Base-by-base conservation (phyloP, 2,329 filamentous ascomycete species). In the Aspergillus alliaceus region DNA sequence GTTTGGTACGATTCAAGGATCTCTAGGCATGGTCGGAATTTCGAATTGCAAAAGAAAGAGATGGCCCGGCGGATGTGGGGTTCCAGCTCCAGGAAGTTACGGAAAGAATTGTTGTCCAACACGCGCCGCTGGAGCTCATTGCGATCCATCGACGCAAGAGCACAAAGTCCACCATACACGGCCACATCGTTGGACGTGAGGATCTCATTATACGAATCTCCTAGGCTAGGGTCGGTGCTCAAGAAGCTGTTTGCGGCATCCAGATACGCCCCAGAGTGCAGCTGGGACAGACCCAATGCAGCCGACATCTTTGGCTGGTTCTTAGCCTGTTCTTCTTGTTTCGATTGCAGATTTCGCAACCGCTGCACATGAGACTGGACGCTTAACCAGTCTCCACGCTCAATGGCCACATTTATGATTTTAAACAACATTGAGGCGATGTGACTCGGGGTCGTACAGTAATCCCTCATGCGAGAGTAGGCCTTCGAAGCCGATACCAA, bases 61-160 rank as follows among this genome's bases (percentile, higher is more conserved):
- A 99, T 90, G 12, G 95, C 93, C 57, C 93, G 93, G 62, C 95
- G 90, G 60, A 99, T 90, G 68, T 98, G 93, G 3, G 93, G 92
- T 75, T 98, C 95, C 1, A 96, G 83, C 72, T 98, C 95, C 14
- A 99, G 84, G 70, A 95, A 96, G 46, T 84, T 86, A 52, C 95
- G 89, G 78, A 99, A 99, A 11, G 82, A 80, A 32, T 80, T 79
- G 69, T 91, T 96, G 35, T 95, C 90, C 0, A 99, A 84, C 2
- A 98, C 91, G 6, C 81, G 80, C 6, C 76, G 78, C 72, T 95
- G 89, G 22, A 99, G 81, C 59, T 91, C 86, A 7, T 82, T 79
- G 48, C 95, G 86, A 58, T 90, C 84, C 90, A 98, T 96, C 2
- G 91, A 92, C 25, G 93, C 93, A 24, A 99, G 84, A 6, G 95